A percentile compares a stretch with the other conserved stretches of the same genome.
These are phyloP conservation scores for Kalanchoe fedtschenkoi DNA, from an alignment of 164 flowering plant species.

Conservation along the genomic window DNA sequence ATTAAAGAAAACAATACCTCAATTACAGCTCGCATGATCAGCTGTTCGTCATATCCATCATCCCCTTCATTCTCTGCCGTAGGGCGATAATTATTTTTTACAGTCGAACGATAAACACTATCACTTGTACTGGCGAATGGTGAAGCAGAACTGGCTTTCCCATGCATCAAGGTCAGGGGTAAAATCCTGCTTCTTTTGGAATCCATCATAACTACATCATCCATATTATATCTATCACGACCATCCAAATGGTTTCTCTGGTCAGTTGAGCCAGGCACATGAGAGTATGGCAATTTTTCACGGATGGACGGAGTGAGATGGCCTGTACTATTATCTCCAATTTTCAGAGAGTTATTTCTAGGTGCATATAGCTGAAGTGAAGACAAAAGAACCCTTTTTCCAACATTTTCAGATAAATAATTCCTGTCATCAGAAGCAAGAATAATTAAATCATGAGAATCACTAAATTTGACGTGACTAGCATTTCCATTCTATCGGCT, in stretches of 20 bases:
- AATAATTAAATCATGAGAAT: too few species aligned
- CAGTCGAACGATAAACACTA: slow-evolving; percentile 22
- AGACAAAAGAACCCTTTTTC: slow-evolving; percentile 46
- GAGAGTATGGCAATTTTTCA: slow-evolving; percentile 17
- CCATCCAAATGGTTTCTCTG: slow-evolving; percentile 20
- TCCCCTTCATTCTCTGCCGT: slow-evolving; percentile 41
- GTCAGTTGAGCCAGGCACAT: slow-evolving; percentile 20
- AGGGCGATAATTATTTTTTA: slow-evolving; percentile 32
- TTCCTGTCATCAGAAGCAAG: too few species aligned
- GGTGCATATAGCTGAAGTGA: slow-evolving; percentile 24
- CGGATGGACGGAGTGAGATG: slow-evolving; percentile 19
- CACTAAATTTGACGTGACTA: too few species aligned
- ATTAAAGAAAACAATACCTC: background rate
- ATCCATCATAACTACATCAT: slow-evolving; percentile 30
- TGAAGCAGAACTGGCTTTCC: slow-evolving; percentile 23
- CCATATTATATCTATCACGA: slow-evolving; percentile 18
- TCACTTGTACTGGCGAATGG: slow-evolving; percentile 37
- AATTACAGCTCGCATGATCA: slow-evolving; percentile 6
- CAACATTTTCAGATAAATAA: slow-evolving; percentile 24
- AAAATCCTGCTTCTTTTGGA: slow-evolving; percentile 35
- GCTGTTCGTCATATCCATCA: slow-evolving; percentile 30
- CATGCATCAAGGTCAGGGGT: slow-evolving; percentile 49
- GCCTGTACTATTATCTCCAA: slow-evolving; percentile 21
- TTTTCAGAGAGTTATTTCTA: slow-evolving; percentile 14
- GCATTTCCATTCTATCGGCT: too few species aligned